Conservation (phyloP, 257 asterid species). For the Lavandula angustifolia region DNA sequence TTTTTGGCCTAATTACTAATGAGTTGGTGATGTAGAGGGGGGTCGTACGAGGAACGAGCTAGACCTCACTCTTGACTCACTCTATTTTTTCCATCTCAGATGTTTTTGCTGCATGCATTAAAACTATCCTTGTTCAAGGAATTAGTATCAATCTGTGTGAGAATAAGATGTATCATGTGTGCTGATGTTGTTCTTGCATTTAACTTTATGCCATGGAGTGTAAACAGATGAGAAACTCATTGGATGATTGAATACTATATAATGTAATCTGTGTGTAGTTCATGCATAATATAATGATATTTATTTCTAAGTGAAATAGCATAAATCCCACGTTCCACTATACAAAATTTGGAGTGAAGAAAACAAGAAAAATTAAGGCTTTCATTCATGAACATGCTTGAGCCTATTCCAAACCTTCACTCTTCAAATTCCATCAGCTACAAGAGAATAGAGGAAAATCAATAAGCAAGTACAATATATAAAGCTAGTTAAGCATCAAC, state of each 20-base stretch:
- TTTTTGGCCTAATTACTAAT: neutral
- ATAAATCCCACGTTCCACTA: neutral
- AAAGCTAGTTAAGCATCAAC: too few relatives aligned
- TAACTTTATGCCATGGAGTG: slow-evolving; percentile 18
- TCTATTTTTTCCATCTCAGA: slow-evolving; percentile 73
- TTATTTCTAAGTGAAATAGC: neutral
- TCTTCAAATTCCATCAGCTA: slow-evolving; percentile 58
- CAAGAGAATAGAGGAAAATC: neutral
- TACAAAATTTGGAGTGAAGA: neutral
- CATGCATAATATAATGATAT: neutral
- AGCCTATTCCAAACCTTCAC: slow-evolving; percentile 9
- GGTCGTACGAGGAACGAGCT: slow-evolving; percentile 62
- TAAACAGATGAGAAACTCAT: slow-evolving; percentile 21
- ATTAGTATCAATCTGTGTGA: slow-evolving; percentile 14
- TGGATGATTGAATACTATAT: slow-evolving; percentile 20
- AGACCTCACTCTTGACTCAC: slow-evolving; percentile 81
- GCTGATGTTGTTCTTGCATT: slow-evolving; percentile 14
- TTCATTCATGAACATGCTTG: neutral
- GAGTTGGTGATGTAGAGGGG: slow-evolving; percentile 41
- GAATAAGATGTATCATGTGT: slow-evolving; percentile 33
- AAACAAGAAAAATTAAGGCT: neutral
- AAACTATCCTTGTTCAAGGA: neutral
- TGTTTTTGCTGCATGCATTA: slow-evolving; percentile 58
- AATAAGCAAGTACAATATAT: too few relatives aligned
- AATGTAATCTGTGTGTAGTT: slow-evolving; percentile 8